These are phyloP conservation scores for Monosporascus cannonballus DNA, from an alignment of 2,329 filamentous ascomycete genomes.

Conservation along the genomic window DNA sequence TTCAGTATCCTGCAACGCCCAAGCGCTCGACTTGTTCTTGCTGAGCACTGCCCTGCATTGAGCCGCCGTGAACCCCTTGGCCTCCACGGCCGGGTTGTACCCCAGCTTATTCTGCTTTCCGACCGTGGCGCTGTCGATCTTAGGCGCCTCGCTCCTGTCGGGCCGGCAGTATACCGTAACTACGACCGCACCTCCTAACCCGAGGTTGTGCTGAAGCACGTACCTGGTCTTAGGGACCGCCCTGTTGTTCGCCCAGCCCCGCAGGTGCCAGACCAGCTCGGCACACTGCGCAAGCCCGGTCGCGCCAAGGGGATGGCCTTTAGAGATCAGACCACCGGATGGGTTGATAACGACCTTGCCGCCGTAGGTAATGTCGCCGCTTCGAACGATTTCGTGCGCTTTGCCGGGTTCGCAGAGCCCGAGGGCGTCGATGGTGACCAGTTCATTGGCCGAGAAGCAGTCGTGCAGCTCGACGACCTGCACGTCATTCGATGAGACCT, in stretches of 20 bases:
- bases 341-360: constrained; percentile 82
- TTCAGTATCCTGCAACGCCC: constrained; percentile 71
- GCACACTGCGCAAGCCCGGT: constrained; percentile 95
- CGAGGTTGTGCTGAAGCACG: constrained; percentile 88
- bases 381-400: constrained; percentile 84
- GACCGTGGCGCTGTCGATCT: constrained; percentile 57
- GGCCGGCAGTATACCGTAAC: constrained; percentile 83
- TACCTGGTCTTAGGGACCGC: constrained; percentile 60
- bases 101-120: constrained; percentile 64
- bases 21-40: constrained; percentile 58
- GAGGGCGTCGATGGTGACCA: constrained; percentile 82
- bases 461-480: constrained; percentile 91
- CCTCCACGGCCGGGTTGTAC: constrained; percentile 88
- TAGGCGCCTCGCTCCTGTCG: constrained; percentile 61
- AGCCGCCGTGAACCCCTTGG: constrained; percentile 76
- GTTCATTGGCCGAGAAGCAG: constrained; percentile 94
- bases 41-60: constrained; percentile 70
- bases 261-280: constrained; percentile 90
- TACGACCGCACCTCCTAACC: constrained; percentile 83
- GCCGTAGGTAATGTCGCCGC: constrained; percentile 88
- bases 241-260: constrained; percentile 94
- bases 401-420: constrained; percentile 73
- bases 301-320: constrained; percentile 90
- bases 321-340: constrained; percentile 89
- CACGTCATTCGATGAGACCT: constrained; percentile 61